phyloP scores from a whole-genome alignment of 371 early-diverging fungal species.

The Mortierella sp. region DNA sequence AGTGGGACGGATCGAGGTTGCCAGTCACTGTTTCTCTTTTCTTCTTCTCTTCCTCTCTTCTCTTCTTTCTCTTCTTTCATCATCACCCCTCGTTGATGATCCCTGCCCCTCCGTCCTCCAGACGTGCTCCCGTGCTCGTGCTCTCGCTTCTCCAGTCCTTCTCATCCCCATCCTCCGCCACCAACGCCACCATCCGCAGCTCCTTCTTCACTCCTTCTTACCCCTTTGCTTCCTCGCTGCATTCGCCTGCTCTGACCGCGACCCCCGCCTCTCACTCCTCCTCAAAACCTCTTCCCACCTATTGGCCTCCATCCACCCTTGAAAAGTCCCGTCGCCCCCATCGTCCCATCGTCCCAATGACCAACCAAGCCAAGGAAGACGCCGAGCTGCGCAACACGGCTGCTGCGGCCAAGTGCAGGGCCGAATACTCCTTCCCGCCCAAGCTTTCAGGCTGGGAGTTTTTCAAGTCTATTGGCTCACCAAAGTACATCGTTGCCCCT shows the following conservation, averaged over 20 bases:
- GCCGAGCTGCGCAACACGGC: conserved; percentile 35
- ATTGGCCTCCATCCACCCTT: conserved; percentile 2
- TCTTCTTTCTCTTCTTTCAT: too few species aligned
- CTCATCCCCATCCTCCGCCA: too few species aligned
- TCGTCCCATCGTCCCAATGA: conserved; percentile 13
- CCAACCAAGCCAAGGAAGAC: conserved; percentile 19
- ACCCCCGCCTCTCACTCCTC: conserved; percentile 5
- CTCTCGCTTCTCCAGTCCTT: background rate
- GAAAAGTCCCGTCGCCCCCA: conserved; percentile 26
- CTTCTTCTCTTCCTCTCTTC: conserved; percentile 2
- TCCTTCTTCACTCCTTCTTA: conserved; percentile 14
- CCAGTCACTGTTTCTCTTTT: background rate
- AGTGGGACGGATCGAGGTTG: too few species aligned
- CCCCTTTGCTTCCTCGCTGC: conserved; percentile 1
- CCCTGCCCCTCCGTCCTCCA: conserved; percentile 8
- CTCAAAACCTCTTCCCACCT: too few species aligned
- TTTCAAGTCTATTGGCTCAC: conserved; percentile 76
- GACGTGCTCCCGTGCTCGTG: conserved; percentile 11
- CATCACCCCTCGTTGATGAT: conserved; percentile 14
- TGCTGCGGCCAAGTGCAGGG: conserved; percentile 30
- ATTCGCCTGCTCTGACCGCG: background rate
- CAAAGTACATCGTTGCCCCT: conserved; percentile 88
- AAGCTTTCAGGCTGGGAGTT: conserved; percentile 88
- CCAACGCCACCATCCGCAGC: conserved; percentile 9
- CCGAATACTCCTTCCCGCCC: conserved; percentile 34